phyloP scores from a whole-genome alignment of 2,329 filamentous ascomycete genomes.

The Xylaria digitata region DNA sequence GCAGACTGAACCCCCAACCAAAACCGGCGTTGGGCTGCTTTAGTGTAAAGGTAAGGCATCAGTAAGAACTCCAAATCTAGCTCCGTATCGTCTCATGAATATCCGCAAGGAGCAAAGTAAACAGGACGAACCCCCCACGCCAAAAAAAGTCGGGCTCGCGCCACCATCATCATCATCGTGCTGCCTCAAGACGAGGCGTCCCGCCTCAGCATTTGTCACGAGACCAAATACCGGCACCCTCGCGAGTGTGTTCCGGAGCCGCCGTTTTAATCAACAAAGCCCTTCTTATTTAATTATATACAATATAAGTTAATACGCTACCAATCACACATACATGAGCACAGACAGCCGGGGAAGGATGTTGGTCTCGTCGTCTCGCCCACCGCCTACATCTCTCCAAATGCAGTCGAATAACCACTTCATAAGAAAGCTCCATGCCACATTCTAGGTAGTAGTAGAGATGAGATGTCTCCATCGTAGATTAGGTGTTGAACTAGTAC shows the following conservation, averaged over 20 bases:
- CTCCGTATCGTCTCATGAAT: neutral
- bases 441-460: conserved; percentile 17
- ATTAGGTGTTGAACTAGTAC: conserved; percentile 16
- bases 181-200: neutral
- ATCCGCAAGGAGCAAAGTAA: conserved; percentile 8
- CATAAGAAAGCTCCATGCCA: neutral
- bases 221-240: neutral
- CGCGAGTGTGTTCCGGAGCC: neutral
- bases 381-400: neutral
- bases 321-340: neutral
- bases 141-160: neutral
- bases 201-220: neutral
- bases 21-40: conserved; percentile 6
- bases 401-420: neutral
- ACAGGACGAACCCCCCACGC: neutral
- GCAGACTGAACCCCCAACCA: neutral
- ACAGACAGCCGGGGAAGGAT: neutral
- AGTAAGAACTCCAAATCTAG: neutral
- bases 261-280: neutral
- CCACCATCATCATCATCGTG: neutral
- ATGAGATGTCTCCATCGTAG: conserved; percentile 27
- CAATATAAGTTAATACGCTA: neutral
- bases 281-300: neutral
- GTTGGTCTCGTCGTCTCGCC: neutral
- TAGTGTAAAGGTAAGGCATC: conserved; percentile 10